Percentiles rank a stretch among this genome's conserved stretches.
phyloP scores from a whole-genome alignment of 768 basidiomycete species.

The Leccinum barrowsii region DNA sequence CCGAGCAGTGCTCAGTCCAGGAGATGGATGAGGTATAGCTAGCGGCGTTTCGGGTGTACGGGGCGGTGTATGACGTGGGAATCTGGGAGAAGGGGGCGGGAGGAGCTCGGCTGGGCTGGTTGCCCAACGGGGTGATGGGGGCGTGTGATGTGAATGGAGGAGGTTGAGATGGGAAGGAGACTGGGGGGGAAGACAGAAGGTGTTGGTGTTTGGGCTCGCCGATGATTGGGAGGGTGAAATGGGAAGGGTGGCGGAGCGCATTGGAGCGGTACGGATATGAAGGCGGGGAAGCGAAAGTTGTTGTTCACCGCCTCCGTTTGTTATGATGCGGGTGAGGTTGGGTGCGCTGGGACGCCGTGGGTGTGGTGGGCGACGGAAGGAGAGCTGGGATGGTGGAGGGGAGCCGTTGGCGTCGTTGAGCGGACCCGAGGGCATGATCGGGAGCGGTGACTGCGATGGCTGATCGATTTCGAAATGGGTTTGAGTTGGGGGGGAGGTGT shows the following conservation, averaged over 20 bases:
- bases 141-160: slow-evolving; percentile 55
- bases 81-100: slow-evolving; percentile 32
- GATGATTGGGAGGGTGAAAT: slow-evolving; percentile 32
- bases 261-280: slow-evolving; percentile 55
- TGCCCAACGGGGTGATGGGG: slow-evolving; percentile 47
- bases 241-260: slow-evolving; percentile 59
- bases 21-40: slow-evolving; percentile 21
- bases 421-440: slow-evolving; percentile 49
- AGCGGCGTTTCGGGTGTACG: slow-evolving; percentile 39
- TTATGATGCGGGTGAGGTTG: slow-evolving; percentile 59
- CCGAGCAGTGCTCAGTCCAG: slow-evolving; percentile 62
- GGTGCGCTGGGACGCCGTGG: slow-evolving; percentile 61
- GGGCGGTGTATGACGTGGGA: slow-evolving; percentile 32
- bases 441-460: slow-evolving; percentile 47
- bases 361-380: slow-evolving; percentile 49
- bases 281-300: slow-evolving; percentile 49
- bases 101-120: slow-evolving; percentile 34
- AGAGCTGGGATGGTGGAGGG: slow-evolving; percentile 62
- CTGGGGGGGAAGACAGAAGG: slow-evolving; percentile 29
- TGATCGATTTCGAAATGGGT: slow-evolving; percentile 60
- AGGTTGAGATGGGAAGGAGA: slow-evolving; percentile 64
- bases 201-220: slow-evolving; percentile 18
- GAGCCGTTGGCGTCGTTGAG: slow-evolving; percentile 51
- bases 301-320: slow-evolving; percentile 47
- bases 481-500: slow-evolving; percentile 52